Conservation (phyloP, 371 early-diverging fungal genomes). For the Apophysomyces variabilis region DNA sequence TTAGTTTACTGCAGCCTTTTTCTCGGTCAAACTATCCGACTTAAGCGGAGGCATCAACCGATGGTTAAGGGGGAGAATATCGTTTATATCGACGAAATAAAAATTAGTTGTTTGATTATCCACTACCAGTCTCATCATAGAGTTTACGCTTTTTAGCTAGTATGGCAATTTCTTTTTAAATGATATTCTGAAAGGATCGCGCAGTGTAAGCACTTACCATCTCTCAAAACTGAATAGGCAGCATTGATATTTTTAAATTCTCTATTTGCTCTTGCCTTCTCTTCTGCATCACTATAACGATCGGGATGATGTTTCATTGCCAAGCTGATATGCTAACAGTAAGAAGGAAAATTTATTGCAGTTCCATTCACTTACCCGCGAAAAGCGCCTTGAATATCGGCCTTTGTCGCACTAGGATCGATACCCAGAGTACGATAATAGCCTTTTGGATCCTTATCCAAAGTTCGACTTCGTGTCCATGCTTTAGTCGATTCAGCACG, state of each 20-base stretch:
- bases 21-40: background rate
- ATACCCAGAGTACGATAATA: constrained; percentile 57
- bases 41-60: background rate
- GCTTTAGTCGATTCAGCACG: background rate
- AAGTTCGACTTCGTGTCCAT: constrained; percentile 15
- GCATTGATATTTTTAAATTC: constrained; percentile 62
- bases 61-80: background rate
- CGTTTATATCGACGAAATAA: background rate
- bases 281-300: constrained; percentile 52
- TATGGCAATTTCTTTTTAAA: background rate
- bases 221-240: constrained; percentile 63
- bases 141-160: constrained; percentile 36
- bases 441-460: constrained; percentile 48
- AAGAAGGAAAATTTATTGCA: background rate
- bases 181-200: background rate
- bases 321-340: constrained; percentile 29
- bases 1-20: background rate
- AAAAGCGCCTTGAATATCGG: constrained; percentile 67
- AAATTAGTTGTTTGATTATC: constrained; percentile 11
- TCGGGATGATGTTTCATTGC: constrained; percentile 63
- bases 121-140: constrained; percentile 35
- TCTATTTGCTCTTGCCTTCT: constrained; percentile 56
- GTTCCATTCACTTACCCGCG: constrained; percentile 42
- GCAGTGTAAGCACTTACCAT: constrained; percentile 38
- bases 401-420: constrained; percentile 41